phyloP scores from a whole-genome alignment of 106 monocot species.

The Dioscorea alata region DNA sequence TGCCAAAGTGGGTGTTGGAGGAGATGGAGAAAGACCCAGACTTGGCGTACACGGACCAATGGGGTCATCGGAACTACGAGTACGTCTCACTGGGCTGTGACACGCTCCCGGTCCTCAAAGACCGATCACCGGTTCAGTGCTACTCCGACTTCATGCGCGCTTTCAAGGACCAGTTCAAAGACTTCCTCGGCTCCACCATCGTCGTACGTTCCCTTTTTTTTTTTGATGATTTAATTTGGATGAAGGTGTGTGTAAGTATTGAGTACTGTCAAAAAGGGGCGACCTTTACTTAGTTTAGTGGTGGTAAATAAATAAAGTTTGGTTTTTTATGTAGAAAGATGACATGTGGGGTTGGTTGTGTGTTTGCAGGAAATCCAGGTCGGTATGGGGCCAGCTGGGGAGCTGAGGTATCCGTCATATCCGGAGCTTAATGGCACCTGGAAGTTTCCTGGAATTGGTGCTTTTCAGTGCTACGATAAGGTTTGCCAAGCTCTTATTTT shows the following conservation, averaged over 20 bases:
- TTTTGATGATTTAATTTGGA: no score
- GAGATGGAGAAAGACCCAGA: slow-evolving; percentile 64
- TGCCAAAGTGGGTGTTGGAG: slow-evolving; percentile 65
- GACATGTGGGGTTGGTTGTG: not conserved
- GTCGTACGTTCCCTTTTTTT: slow-evolving; percentile 19
- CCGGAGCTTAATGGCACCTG: slow-evolving; percentile 77
- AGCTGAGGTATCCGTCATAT: slow-evolving; percentile 86
- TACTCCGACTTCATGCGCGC: slow-evolving; percentile 93
- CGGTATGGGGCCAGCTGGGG: slow-evolving; percentile 93
- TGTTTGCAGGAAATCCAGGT: slow-evolving; percentile 73
- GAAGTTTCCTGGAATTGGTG: slow-evolving; percentile 87
- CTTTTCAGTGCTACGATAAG: slow-evolving; percentile 90
- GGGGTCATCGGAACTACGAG: slow-evolving; percentile 84
- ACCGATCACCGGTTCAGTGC: slow-evolving; percentile 74
- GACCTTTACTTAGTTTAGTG: no score
- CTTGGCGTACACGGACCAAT: slow-evolving; percentile 66
- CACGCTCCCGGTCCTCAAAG: slow-evolving; percentile 70
- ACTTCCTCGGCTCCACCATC: slow-evolving; percentile 69
- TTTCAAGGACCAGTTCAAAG: slow-evolving; percentile 63
- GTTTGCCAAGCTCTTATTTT: slow-evolving; percentile 5
- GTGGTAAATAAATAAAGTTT: no score
- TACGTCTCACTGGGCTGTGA: slow-evolving; percentile 87
- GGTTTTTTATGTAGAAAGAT: not conserved
- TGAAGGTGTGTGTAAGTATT: no score
- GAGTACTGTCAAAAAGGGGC: no score